Evolutionary conservation across 139 green algal species (phyloP), one percentile per base, ranked within the genome.

Genomic region (Asterochloris erici): DNA sequence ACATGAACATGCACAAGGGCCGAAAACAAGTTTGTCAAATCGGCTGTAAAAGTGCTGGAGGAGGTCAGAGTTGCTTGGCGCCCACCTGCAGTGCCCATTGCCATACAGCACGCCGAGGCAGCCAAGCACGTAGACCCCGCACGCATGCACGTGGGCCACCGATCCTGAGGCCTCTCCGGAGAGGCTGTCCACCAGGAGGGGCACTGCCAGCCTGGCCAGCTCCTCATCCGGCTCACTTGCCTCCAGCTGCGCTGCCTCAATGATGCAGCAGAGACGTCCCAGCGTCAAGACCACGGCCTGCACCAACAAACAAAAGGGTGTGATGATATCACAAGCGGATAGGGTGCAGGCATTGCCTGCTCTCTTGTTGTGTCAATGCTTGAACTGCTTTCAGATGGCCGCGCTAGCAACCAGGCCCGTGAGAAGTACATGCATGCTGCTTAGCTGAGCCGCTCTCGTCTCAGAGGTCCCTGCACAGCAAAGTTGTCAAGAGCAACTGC

Each of bases 211-310:
- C 26, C 78, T 61, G 11, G 28, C 66, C 28, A 82, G 78, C 27
- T 73, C 63, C 28, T 82, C 78, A 23, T 64, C 68, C 11, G 76
- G 24, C 47, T 61, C 76, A 54, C 21, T 80, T 24, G 76, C 61
- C 23, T 47, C n/a, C 68, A n/a, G n/a, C 23, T 80, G 23, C 21
- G 68, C 29, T 0, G 14, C 77, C 27, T 81, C 23, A 11, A 74
- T n/a, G 13, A 74, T 74, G 27, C 63, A 74, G 27, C 78, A 73
- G 61, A 82, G 78, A 61, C 78, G 68, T 23, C 78, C 78, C 27
- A 74, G n/a, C 13, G 78, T 82, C 27, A 82, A 63, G 21, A 82
- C 16, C 15, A 82, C 78, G 13, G 77, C 77, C 77, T 81, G 77
- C 61, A 54, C 23, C 71, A 29, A 4, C 6, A 10, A 38, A 60